phyloP scores from a whole-genome alignment of 768 basidiomycete genomes.

The Omphalotus guepiniiformis region DNA sequence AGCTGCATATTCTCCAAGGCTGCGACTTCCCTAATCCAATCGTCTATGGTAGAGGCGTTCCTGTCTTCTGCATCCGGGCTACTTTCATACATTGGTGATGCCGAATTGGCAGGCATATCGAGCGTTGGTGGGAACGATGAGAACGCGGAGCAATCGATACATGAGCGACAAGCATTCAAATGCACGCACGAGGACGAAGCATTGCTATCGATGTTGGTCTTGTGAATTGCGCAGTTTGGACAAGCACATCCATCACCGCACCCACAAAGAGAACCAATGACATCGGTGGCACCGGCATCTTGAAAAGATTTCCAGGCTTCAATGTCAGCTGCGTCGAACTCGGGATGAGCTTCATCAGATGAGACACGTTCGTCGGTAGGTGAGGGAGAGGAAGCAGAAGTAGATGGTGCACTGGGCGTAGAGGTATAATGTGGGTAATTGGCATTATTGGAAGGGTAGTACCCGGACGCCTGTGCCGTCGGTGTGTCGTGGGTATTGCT shows the following conservation, averaged over 20 bases:
- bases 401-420: no score
- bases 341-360: not conserved
- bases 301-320: conserved; percentile 5
- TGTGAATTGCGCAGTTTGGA: conserved; percentile 32
- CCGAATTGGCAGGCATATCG: conserved; percentile 35
- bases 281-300: not conserved
- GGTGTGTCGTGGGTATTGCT: conserved; percentile 19
- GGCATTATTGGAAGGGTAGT: conserved; percentile 22
- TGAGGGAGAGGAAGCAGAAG: conserved; percentile 3
- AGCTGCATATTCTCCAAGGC: no score
- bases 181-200: conserved; percentile 36
- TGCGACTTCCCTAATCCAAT: conserved; percentile 58
- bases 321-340: conserved; percentile 1
- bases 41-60: conserved; percentile 39
- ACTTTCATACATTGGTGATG: conserved; percentile 27
- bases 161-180: conserved; percentile 39
- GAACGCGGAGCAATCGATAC: conserved; percentile 62
- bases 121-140: conserved; percentile 31
- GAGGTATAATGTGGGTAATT: conserved; percentile 15
- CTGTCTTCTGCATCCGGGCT: not conserved
- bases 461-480: no score
- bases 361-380: not conserved
- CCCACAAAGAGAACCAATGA: conserved; percentile 25
- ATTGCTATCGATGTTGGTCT: conserved; percentile 26
- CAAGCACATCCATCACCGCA: conserved; percentile 43